Evolutionary conservation across 2,329 filamentous ascomycete genomes (phyloP).

Genomic region (Teratosphaeria viscida): DNA sequence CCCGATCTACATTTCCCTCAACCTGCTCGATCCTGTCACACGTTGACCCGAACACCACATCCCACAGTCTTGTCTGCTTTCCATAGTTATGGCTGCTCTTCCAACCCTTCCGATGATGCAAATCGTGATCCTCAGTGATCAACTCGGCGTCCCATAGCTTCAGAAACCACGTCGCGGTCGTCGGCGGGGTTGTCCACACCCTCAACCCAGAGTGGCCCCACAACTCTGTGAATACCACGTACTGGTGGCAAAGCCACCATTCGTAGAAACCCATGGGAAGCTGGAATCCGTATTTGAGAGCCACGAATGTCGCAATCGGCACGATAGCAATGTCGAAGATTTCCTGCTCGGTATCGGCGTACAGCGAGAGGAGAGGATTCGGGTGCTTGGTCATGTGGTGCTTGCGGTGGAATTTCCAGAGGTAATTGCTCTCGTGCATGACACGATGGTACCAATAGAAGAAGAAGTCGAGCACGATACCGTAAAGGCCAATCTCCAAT

Average conservation of each 20-base stretch:
- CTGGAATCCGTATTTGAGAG: constrained; percentile 24
- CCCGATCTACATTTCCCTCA: constrained; percentile 1
- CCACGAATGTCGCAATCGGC: constrained; percentile 29
- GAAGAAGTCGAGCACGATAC: constrained; percentile 35
- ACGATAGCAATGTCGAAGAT: constrained; percentile 32
- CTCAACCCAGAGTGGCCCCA: constrained; percentile 30
- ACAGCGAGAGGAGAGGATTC: constrained; percentile 30
- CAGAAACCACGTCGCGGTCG: constrained; percentile 26
- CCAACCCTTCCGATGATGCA: constrained; percentile 28
- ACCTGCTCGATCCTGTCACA: constrained; percentile 25
- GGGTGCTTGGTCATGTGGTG: constrained; percentile 37
- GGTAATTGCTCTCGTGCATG: constrained; percentile 29
- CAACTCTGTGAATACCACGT: constrained; percentile 31
- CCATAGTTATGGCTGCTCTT: constrained; percentile 28
- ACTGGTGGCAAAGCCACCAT: constrained; percentile 36
- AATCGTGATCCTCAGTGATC: constrained; percentile 32
- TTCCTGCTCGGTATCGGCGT: constrained; percentile 33
- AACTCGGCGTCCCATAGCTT: constrained; percentile 24
- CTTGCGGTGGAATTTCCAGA: constrained; percentile 35
- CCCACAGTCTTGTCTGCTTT: constrained; percentile 29
- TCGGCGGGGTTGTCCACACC: constrained; percentile 24
- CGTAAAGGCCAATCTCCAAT: constrained; percentile 30
- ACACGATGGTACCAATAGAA: constrained; percentile 33
- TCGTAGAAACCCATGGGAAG: constrained; percentile 36
- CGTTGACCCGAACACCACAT: constrained; percentile 27